Conservation (phyloP, 2,329 filamentous ascomycete genomes). For the Fusarium sp. region DNA sequence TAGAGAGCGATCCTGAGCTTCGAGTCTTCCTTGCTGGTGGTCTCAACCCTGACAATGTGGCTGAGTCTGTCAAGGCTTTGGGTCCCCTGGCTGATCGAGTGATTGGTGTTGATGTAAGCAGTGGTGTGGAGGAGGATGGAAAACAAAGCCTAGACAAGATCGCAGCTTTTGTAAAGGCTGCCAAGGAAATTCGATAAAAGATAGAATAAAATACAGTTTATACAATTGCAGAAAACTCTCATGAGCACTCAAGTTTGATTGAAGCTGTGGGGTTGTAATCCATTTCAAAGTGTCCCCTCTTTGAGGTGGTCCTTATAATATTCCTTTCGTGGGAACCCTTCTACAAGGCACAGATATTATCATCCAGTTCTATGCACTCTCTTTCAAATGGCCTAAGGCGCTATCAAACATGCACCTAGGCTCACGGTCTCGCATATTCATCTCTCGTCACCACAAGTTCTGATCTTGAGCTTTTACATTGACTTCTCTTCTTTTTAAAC, state of each 20-base stretch:
- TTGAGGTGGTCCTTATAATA: background rate
- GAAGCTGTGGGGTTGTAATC: background rate
- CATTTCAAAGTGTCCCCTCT: background rate
- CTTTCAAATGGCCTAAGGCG: background rate
- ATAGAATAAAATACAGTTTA: slow-evolving; percentile 11
- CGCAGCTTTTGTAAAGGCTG: slow-evolving; percentile 78
- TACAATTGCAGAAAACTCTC: background rate
- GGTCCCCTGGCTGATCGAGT: slow-evolving; percentile 70
- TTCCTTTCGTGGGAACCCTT: background rate
- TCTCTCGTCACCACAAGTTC: background rate
- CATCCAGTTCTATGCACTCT: background rate
- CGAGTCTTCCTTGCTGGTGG: slow-evolving; percentile 87
- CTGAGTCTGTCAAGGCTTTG: slow-evolving; percentile 69
- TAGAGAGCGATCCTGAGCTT: slow-evolving; percentile 76
- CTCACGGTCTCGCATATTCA: background rate
- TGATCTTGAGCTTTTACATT: background rate
- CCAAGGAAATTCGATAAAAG: slow-evolving; percentile 67
- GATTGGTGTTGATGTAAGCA: slow-evolving; percentile 90
- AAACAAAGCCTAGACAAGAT: slow-evolving; percentile 86
- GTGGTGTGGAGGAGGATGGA: slow-evolving; percentile 87
- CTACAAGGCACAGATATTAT: background rate
- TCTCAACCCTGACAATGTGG: slow-evolving; percentile 81
- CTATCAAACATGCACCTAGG: background rate
- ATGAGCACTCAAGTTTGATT: background rate
- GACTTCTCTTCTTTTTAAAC: background rate